Evolutionary conservation across 2,329 filamentous ascomycete genomes (phyloP), one percentile per base, ranked within the genome.

Genomic region (Neurospora sp.): DNA sequence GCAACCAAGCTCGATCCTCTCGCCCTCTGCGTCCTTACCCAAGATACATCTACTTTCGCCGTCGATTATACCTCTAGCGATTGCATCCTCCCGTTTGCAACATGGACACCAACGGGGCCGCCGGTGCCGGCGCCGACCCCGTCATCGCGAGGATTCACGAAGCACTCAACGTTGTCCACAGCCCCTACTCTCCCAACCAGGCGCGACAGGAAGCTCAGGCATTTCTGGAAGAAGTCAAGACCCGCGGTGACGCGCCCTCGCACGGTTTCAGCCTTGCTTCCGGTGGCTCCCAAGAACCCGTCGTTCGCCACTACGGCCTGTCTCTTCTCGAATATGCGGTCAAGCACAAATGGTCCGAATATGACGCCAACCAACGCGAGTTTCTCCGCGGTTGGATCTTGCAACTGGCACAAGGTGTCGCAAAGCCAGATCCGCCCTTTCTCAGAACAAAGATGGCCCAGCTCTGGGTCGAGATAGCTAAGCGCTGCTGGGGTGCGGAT

Each of bases 381-480:
- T 86, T 87, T 68, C 81, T 99, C 69, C 88, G 92, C 67, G 84
- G 85, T 71, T 96, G 94, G 87, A 88, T 97, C 62, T 81, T 97
- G 70, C 85, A 90, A 78, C 89, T 99, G 13, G 92, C 93, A 13
- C 88, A 91, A 76, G 85, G 86, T 72, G 84, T 96, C 62, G 84
- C 87, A 5, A 86, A 86, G 66, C 86, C 89, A 23, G 95, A 98
- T 78, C 92, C 93, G 2, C 80, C 86, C 39, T 99, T 94, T 78
- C 83, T 97, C 73, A 87, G 95, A 75, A 98, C 97, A 84, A 99
- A 99, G 82, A 90, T 96, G 40, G 93, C 93, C 38, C 91, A 97
- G 80, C 82, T 99, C 72, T 99, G 96, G 96, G 92, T 94, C 8
- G 96, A 98, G 80, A 85, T 97, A 68, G 93, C 94, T 52, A 98